Percentiles rank a stretch among this genome's conserved stretches.
These are phyloP conservation scores for Spirogloea muscicola DNA, from an alignment of 139 green algal genomes.

Conservation along the genomic window DNA sequence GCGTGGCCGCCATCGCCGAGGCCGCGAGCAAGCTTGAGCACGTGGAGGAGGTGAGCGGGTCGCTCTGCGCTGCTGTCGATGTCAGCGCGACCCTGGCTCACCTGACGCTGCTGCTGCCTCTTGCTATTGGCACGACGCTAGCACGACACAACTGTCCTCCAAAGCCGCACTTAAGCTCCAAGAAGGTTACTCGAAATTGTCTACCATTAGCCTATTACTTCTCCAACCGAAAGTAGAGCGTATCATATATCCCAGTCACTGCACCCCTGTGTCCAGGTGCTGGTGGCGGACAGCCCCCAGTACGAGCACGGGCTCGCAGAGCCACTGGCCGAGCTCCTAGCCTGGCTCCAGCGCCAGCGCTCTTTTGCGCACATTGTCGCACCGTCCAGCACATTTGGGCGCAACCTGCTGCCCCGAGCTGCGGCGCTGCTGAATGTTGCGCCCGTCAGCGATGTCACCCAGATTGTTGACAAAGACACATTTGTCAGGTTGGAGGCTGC, in stretches of 20 bases:
- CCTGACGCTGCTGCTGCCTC: neutral
- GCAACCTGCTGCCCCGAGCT: conserved; percentile 77
- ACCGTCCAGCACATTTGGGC: conserved; percentile 67
- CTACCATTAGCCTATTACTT: neutral
- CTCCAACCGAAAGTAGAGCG: neutral
- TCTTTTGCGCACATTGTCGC: conserved; percentile 69
- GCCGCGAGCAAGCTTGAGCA: neutral
- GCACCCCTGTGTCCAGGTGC: conserved; percentile 13
- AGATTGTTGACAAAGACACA: conserved; percentile 56
- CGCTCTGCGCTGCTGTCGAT: neutral
- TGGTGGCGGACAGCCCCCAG: neutral
- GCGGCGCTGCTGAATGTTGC: conserved; percentile 75
- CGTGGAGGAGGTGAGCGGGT: conserved; percentile 4
- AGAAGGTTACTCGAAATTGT: neutral
- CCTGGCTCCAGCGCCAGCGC: conserved; percentile 5
- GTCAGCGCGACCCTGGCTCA: neutral
- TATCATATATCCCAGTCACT: neutral
- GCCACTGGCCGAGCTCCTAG: conserved; percentile 20
- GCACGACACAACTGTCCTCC: neutral
- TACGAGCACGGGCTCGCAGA: conserved; percentile 22
- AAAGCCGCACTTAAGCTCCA: neutral
- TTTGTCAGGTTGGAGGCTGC: conserved; percentile 49
- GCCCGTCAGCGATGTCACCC: conserved; percentile 72
- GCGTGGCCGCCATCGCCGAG: conserved; percentile 8
- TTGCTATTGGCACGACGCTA: neutral